phyloP scores from a whole-genome alignment of 371 early-diverging fungal species.

The Gilbertella persicaria region DNA sequence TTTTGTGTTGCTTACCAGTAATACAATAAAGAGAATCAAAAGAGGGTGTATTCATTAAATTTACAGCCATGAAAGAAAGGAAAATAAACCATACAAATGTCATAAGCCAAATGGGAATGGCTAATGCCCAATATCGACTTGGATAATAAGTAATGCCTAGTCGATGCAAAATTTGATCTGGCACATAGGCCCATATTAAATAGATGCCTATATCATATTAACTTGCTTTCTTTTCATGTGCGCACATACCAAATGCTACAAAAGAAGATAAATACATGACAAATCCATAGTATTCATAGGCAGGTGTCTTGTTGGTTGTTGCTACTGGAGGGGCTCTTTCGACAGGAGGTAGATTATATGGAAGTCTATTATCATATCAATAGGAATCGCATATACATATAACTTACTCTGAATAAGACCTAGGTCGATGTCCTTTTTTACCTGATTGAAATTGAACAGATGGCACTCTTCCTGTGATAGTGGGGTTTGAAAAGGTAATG shows the following conservation, averaged over 20 bases:
- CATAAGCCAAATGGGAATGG: conserved; percentile 73
- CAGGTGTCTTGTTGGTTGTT: conserved; percentile 67
- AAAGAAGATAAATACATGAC: conserved; percentile 82
- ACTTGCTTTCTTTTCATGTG: too few species aligned
- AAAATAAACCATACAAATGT: conserved; percentile 73
- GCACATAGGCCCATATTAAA: conserved; percentile 79
- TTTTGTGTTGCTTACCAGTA: conserved; percentile 54
- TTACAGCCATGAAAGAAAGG: conserved; percentile 64
- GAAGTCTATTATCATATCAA: conserved; percentile 24
- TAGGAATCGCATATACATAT: not conserved
- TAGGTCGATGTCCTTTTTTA: conserved; percentile 40
- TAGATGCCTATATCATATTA: conserved; percentile 52
- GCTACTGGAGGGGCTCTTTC: conserved; percentile 54
- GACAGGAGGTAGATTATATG: conserved; percentile 28
- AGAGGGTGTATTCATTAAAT: conserved; percentile 69
- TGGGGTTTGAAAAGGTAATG: not conserved
- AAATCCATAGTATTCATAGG: conserved; percentile 86
- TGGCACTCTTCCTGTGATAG: not conserved
- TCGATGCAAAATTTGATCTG: conserved; percentile 70
- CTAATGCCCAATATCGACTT: conserved; percentile 77
- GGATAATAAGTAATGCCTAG: conserved; percentile 83
- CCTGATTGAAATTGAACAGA: conserved; percentile 5
- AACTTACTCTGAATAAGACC: conserved; percentile 51
- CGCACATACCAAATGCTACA: conserved; percentile 58
- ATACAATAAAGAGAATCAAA: conserved; percentile 66